Base-by-base conservation (phyloP, 2,329 filamentous ascomycete genomes). In the Trichoderma atrobrunneum region DNA sequence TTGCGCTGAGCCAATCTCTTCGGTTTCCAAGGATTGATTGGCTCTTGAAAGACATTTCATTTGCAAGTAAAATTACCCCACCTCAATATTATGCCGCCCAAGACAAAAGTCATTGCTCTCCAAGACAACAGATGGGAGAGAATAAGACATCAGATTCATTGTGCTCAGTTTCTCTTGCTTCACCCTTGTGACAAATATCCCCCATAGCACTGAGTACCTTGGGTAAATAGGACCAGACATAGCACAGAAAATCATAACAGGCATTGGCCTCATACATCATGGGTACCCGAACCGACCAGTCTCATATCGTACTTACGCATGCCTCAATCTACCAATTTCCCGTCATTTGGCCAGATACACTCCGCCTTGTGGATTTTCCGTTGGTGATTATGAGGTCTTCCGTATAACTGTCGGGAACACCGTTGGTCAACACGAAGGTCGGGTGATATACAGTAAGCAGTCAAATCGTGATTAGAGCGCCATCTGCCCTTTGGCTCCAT, bases 21-120 rank as follows among this genome's bases (percentile, higher is more conserved):
- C 11, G 63, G 7, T 43, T 39, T n/a, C 21, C n/a, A n/a, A 16
- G 51, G 21, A 54, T 21, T 61, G 67, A 62, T 70, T 70, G 57
- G 57, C 39, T 43, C 39, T 32, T 60, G 26, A 62, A 48, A 69
- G 66, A 69, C 66, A 70, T 24, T 57, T 70, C 67, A 70, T 70
- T 62, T 70, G 67, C 67, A 36, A 54, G 56, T 62, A 34, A 69
- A 62, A 51, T 62, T 54, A 70, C 67, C 67, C 67, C 67, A 62
- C 67, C 24, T 70, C 67, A 70, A 70, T 62, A 61, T 69, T 69
- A 69, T 69, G 66, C 67, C 26, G 26, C 67, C 57, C 30, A 57
- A 39, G 64, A 67, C 56, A 59, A 28, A 28, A 36, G 34, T 36
- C 34, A 36, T 36, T 36, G 14, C 34, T 36, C 2, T 36, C 3